Evolutionary conservation across 352 stramenopile species (phyloP).

Genomic region (Pythium insidiosum): DNA sequence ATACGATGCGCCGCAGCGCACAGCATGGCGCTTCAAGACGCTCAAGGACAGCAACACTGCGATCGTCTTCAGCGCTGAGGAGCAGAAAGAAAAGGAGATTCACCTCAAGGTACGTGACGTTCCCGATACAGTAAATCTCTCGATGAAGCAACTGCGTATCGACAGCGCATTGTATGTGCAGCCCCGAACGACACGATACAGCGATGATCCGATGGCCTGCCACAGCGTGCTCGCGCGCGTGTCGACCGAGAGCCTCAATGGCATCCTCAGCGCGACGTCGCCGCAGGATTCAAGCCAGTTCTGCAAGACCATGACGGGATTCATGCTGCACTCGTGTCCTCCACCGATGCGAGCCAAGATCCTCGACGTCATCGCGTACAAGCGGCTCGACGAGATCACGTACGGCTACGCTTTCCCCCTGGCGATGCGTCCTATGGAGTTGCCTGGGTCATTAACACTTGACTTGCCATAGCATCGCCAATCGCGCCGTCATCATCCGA

Average conservation of each 20-base stretch:
- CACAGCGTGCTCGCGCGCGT: constrained; percentile 62
- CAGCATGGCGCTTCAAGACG: constrained; percentile 71
- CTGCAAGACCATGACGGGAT: constrained; percentile 76
- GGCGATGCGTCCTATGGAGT: too few relatives aligned
- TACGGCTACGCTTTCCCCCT: too few relatives aligned
- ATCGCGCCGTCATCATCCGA: constrained; percentile 68
- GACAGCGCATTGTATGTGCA: constrained; percentile 1
- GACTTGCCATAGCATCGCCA: constrained; percentile 34
- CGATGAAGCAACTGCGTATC: not conserved
- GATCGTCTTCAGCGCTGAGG: constrained; percentile 68
- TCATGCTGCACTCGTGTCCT: constrained; percentile 72
- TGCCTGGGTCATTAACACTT: too few relatives aligned
- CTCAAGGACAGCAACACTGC: constrained; percentile 65
- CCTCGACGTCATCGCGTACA: constrained; percentile 64
- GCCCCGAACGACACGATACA: constrained; percentile 32
- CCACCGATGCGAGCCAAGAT: constrained; percentile 54
- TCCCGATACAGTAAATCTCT: not conserved
- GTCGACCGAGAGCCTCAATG: constrained; percentile 60
- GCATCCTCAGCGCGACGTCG: constrained; percentile 68
- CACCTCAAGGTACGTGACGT: constrained; percentile 20
- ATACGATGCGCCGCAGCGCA: constrained; percentile 24
- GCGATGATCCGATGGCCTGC: constrained; percentile 59
- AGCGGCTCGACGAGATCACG: constrained; percentile 58
- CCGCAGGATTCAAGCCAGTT: constrained; percentile 68
- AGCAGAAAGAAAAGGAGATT: constrained; percentile 66